Base-by-base conservation (phyloP, 164 flowering plant genomes). In the Tetrastigma voinierianum region DNA sequence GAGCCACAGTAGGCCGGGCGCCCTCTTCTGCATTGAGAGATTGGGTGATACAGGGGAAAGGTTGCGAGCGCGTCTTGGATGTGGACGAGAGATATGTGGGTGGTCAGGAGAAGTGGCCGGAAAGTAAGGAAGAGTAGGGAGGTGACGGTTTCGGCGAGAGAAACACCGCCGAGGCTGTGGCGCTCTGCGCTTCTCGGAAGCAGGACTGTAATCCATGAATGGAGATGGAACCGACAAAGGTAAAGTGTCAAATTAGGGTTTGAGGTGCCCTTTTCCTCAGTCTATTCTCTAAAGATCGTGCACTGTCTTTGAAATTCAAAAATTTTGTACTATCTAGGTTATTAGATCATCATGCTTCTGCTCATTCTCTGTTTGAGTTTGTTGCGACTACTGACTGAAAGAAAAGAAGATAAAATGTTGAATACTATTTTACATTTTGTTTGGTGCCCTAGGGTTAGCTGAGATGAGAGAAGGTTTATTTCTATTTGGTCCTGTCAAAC, bases 21-120 rank as follows among this genome's bases (percentile, higher is more conserved):
- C 99, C 97, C 96, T 14, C 73, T 89, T 25, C 77, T 89, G 23
- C 73, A 76, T 47, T 91, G 98, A 97, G 88, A 90, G 86, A n/a
- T 78, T 80, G 57, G 82, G 85, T 4, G 91, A 83, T 18, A 44
- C 43, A 70, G 51, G 58, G 68, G 40, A 2, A 59, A 17, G 60
- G 73, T 46, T 15, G 74, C 40, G 18, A 72, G 20, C 10, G n/a
- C n/a, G 58, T 17, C 40, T 32, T 32, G 19, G 63, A 52, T 47
- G 74, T 59, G 11, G 73, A 71, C 51, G 60, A 65, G 64, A 32
- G 49, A 11, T 45, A 67, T 20, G 81, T 77, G 56, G 21, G 46
- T n/a, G 53, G 75, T 2, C 76, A n/a, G 71, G 77, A 82, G 64
- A 48, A 11, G 52, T 59, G 59, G 78, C 13, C 74, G 74, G 73